Conservation (phyloP, 176 grass and related monocot genomes). For the Carex myosuroides region DNA sequence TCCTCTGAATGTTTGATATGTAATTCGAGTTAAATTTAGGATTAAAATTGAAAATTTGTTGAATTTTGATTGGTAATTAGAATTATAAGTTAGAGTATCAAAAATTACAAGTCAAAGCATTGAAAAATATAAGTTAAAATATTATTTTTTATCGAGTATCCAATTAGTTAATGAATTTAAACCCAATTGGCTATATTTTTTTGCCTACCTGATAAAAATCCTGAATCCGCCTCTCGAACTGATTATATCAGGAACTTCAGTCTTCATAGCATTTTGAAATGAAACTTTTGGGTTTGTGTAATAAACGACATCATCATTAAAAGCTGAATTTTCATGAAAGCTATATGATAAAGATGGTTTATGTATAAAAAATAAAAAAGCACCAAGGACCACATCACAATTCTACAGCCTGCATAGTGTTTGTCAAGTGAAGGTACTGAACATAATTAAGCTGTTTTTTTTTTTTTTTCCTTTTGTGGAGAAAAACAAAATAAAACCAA, state of each 20-base stretch:
- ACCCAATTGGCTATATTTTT: no score
- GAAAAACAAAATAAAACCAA: not conserved
- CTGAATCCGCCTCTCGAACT: no score
- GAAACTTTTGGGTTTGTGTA: not conserved
- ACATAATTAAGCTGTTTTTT: not conserved
- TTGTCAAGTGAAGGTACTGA: not conserved
- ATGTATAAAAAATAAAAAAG: not conserved
- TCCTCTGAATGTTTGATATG: no score
- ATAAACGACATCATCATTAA: conserved; percentile 15
- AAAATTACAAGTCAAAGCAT: no score
- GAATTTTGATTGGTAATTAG: no score
- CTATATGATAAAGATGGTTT: not conserved
- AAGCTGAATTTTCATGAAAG: conserved; percentile 5
- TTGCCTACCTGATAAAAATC: no score
- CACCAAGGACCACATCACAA: not conserved
- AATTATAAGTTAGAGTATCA: no score
- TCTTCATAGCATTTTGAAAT: conserved; percentile 5
- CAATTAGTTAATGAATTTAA: no score
- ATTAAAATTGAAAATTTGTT: no score
- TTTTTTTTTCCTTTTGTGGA: not conserved
- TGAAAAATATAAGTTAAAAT: no score
- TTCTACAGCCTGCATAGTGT: not conserved
- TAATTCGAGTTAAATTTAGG: no score
- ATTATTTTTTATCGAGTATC: no score
- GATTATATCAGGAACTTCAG: not conserved